Percentiles rank a stretch among this genome's conserved stretches.
Conservation (phyloP, 306 rosid species). For the Casuarina cunninghamiana region DNA sequence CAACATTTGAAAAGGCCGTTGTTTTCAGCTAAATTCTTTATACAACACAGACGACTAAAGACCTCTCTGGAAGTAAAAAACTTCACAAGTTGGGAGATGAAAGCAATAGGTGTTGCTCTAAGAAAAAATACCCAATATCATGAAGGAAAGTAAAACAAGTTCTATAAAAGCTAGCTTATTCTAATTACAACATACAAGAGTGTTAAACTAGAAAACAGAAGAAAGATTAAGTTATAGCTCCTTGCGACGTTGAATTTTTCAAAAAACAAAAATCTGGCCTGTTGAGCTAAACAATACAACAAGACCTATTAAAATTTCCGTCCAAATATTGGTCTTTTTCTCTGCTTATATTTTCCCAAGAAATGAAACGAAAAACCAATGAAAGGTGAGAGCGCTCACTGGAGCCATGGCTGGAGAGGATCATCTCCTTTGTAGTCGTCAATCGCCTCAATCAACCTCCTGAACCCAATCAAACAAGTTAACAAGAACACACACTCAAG, state of each 20-base stretch:
- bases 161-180: neutral
- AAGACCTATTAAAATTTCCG: neutral
- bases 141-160: neutral
- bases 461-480: constrained; percentile 11
- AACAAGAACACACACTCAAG: neutral
- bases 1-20: neutral
- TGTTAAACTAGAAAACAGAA: no score
- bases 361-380: neutral
- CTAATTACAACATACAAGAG: neutral
- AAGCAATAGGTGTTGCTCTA: neutral
- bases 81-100: neutral
- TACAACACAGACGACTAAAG: neutral
- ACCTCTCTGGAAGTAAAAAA: neutral
- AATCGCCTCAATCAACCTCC: constrained; percentile 67
- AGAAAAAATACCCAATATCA: neutral
- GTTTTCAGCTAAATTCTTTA: neutral
- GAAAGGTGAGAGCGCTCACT: constrained; percentile 48
- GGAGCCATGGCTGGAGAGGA: constrained; percentile 87
- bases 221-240: no score
- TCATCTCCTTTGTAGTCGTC: constrained; percentile 79
- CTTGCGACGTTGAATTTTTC: neutral
- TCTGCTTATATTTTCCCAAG: neutral
- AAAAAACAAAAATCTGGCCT: neutral
- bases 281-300: neutral
- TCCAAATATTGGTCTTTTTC: neutral